These are phyloP conservation scores for Cryptosporidium meleagridis DNA, from an alignment of 169 alveolate species.

Conservation along the genomic window DNA sequence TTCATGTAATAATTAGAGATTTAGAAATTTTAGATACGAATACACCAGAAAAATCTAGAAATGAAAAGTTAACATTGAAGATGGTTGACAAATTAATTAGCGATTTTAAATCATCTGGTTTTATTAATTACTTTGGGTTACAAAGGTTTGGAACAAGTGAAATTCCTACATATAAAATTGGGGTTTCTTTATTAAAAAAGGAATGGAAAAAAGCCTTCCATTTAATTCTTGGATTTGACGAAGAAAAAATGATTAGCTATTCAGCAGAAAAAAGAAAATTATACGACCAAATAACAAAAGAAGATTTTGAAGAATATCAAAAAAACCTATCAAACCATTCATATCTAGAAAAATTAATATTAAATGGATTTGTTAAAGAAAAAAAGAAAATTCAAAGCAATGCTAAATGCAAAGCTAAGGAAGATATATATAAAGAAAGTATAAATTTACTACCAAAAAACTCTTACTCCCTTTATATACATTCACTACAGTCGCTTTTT, in stretches of 20 bases:
- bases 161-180: conserved; percentile 90
- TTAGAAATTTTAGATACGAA: conserved; percentile 73
- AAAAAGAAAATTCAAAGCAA: conserved; percentile 71
- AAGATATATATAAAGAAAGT: conserved; percentile 82
- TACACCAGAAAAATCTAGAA: conserved; percentile 57
- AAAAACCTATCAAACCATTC: conserved; percentile 70
- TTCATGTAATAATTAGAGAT: conserved; percentile 89
- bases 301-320: conserved; percentile 60
- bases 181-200: conserved; percentile 87
- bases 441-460: conserved; percentile 85
- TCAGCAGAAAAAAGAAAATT: neutral
- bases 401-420: conserved; percentile 65
- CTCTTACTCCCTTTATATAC: conserved; percentile 89
- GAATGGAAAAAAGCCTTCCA: conserved; percentile 82
- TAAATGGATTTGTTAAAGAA: conserved; percentile 67
- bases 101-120: conserved; percentile 86
- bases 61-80: conserved; percentile 74
- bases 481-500: conserved; percentile 92
- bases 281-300: neutral
- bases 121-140: conserved; percentile 93
- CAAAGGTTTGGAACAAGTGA: conserved; percentile 93
- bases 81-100: conserved; percentile 79
- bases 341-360: conserved; percentile 30
- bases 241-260: neutral
- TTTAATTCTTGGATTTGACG: conserved; percentile 77